Percentiles rank a stretch among this genome's conserved stretches.
Evolutionary conservation across 2,329 filamentous ascomycete species (phyloP).

Genomic region (Pestalotiopsis fici): DNA sequence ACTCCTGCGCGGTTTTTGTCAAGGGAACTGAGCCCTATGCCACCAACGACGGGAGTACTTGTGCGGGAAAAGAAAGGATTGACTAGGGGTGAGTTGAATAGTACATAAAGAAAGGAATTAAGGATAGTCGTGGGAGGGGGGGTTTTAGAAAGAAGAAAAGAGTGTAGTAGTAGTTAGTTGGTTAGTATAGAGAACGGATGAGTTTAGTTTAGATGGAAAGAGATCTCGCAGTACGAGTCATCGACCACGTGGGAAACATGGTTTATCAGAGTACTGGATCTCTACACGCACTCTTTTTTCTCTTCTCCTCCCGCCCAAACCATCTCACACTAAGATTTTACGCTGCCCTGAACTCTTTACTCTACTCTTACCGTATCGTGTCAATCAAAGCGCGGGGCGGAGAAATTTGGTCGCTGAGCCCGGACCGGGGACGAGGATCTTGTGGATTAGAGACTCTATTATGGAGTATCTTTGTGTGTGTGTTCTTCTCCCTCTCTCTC

Average conservation of each 20-base stretch:
- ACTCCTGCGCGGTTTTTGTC: not conserved
- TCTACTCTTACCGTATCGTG: not conserved
- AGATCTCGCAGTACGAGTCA: not conserved
- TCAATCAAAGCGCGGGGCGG: not conserved
- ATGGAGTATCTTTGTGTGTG: too few relatives aligned
- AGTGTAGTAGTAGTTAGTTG: not conserved
- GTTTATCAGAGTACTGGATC: not conserved
- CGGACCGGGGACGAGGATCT: not conserved
- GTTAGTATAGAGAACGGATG: too few relatives aligned
- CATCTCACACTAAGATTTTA: not conserved
- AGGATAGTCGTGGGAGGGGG: not conserved
- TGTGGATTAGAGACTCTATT: not conserved
- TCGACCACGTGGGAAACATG: not conserved
- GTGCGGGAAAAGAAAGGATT: not conserved
- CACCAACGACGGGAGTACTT: not conserved
- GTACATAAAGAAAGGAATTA: not conserved
- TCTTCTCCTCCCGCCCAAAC: not conserved
- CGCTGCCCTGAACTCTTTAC: not conserved
- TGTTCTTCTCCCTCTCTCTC: too few relatives aligned
- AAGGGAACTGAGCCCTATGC: not conserved
- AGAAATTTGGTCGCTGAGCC: not conserved
- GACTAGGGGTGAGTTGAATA: conserved; percentile 6
- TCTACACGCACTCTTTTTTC: not conserved
- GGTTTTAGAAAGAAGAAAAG: not conserved
- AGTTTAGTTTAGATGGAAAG: not conserved